phyloP scores from a whole-genome alignment of 192 early-diverging fungal genomes.

The Rhizoclosmatium sp. region DNA sequence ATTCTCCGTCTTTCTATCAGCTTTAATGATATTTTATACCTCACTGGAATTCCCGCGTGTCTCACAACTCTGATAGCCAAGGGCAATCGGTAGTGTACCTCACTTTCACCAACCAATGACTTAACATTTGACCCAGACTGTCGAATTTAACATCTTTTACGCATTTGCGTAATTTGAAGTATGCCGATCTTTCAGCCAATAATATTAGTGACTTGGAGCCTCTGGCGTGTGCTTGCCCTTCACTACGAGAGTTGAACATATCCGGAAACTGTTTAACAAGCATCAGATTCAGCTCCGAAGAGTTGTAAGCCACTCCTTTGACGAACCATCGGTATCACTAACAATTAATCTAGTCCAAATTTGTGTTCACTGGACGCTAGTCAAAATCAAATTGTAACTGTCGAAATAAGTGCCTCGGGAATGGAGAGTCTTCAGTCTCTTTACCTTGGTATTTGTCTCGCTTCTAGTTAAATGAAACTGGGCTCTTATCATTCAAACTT shows the following conservation, averaged over 20 bases:
- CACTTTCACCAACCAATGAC: not conserved
- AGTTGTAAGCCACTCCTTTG: constrained; percentile 1
- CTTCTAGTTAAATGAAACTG: not conserved
- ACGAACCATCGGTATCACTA: not conserved
- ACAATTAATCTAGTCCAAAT: not conserved
- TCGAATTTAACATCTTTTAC: constrained; percentile 15
- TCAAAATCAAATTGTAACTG: constrained; percentile 1
- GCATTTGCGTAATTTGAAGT: not conserved
- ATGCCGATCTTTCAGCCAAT: constrained; percentile 10
- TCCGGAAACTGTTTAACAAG: constrained; percentile 1
- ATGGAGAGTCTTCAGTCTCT: not conserved
- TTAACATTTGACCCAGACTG: not conserved
- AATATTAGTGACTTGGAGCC: not conserved
- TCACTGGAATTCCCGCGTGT: not conserved
- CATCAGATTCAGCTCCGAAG: not conserved
- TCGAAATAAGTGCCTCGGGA: not conserved
- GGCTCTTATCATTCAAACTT: not conserved
- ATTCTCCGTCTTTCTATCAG: not conserved
- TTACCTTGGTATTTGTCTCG: constrained; percentile 2
- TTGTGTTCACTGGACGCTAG: constrained; percentile 16
- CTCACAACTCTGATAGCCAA: constrained; percentile 6
- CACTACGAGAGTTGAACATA: constrained; percentile 11
- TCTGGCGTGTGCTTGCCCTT: not conserved
- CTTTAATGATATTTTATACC: not conserved
- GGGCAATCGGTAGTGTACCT: not conserved